Base-by-base conservation (phyloP, 2,329 filamentous ascomycete species). In the Colletotrichum lupini region DNA sequence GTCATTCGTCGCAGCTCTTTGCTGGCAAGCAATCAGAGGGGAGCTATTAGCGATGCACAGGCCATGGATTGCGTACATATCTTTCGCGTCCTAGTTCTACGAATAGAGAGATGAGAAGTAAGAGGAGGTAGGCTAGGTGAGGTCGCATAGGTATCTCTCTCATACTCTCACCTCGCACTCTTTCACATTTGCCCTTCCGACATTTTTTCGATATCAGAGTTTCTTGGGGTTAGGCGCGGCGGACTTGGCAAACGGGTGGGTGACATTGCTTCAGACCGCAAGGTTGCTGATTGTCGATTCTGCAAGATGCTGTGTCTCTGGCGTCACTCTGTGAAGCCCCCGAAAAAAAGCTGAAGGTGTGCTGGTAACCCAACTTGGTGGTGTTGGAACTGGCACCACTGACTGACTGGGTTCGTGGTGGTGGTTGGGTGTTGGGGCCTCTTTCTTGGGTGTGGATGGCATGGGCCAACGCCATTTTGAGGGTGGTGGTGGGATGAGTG, bases 221-320 rank as follows among this genome's bases (percentile, higher is more conserved):
- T 65, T 65, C n/a, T 64, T 22, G 30, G 26, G n/a, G 28, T 46
- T 46, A 42, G 30, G 26, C 37, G 12, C 55, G 32, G 26, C n/a
- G 28, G 56, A 52, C 67, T 32, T 28, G 59, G 35, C 12, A 22
- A 19, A 42, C 62, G 24, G 42, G 46, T 42, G 37, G 70, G 66
- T 73, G 53, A 64, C 70, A 70, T 73, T 56, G 70, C 66, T 53
- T 42, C 32, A 37, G 37, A 55, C 42, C 53, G 64, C 69, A 22
- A 65, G 49, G 49, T 67, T 30, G 24, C 52, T 52, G 61, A 49
- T 49, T 49, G 28, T 56, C 57, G 30, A 72, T 74, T 66, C 68
- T 74, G 72, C 72, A 72, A 74, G 68, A 72, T 72, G 62, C 42
- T 74, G 68, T 72, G 37, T 58, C 52, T 74, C 72, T 74, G 72